These are phyloP conservation scores for Omphalotus guepiniiformis DNA, from an alignment of 768 basidiomycete species.

Conservation along the genomic window DNA sequence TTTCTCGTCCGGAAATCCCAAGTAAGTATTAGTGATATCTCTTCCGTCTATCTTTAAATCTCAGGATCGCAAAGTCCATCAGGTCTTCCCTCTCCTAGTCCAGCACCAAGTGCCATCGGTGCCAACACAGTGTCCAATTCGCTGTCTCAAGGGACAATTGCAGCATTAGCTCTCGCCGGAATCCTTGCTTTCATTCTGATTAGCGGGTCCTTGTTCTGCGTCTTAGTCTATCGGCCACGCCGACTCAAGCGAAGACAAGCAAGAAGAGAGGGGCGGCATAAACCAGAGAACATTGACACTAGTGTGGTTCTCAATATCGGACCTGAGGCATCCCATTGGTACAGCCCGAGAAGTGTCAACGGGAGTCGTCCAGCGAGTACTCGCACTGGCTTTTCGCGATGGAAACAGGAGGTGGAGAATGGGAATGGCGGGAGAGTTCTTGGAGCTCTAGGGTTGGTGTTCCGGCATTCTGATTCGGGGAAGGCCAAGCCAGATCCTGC, in stretches of 20 bases:
- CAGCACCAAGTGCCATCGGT: slow-evolving; percentile 15
- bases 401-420: slow-evolving; percentile 40
- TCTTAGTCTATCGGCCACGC: slow-evolving; percentile 46
- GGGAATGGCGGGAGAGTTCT: slow-evolving; percentile 25
- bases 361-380: slow-evolving; percentile 19
- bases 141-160: slow-evolving; percentile 54
- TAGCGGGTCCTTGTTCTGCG: slow-evolving; percentile 36
- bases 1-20: slow-evolving; percentile 28
- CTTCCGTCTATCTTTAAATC: not conserved
- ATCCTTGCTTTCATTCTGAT: slow-evolving; percentile 47
- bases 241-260: slow-evolving; percentile 22
- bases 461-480: slow-evolving; percentile 34
- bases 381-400: slow-evolving; percentile 36
- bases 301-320: slow-evolving; percentile 17
- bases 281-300: slow-evolving; percentile 15
- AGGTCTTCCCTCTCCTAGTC: slow-evolving; percentile 12
- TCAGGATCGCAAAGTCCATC: slow-evolving; percentile 5
- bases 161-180: slow-evolving; percentile 57
- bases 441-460: slow-evolving; percentile 31
- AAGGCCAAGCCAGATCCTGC: slow-evolving; percentile 18
- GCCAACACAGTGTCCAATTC: too few species aligned
- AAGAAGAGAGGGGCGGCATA: slow-evolving; percentile 8
- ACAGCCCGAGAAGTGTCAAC: slow-evolving; percentile 7
- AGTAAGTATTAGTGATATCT: slow-evolving; percentile 23
- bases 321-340: slow-evolving; percentile 4